Base-by-base conservation (phyloP, 495 filamentous ascomycete genomes). In the Viridothelium virens region DNA sequence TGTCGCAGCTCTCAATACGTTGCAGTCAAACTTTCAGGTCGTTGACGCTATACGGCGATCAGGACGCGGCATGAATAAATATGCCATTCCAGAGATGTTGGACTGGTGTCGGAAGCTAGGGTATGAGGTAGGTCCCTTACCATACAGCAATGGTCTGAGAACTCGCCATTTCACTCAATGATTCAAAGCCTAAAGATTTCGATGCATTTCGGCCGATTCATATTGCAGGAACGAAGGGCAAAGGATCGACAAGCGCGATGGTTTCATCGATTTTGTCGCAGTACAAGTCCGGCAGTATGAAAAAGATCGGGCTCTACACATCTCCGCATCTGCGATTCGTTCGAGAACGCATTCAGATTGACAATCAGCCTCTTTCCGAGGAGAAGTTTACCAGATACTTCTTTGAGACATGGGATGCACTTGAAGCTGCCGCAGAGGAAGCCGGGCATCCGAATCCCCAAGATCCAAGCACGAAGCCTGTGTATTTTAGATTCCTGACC, bases 151-250 rank as follows among this genome's bases (percentile, higher is more conserved):
- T 14, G 25, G 3, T 47, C 18, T 7, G 36, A 48, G n/a, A 65
- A 9, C 6, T 38, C 53, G 31, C 18, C 11, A 9, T 53, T 37
- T 38, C 18, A 18, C 34, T 68, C 14, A 64, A 33, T 18, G 16
- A 3, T 25, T 14, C n/a, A 50, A 73, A 89, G 88, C 83, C 87
- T n/a, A 81, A 79, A 33, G 91, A 96, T 74, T 83, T 97, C 65
- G 82, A 90, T 68, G 79, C 78, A 2, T 77, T 97, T 44, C 92
- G 91, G 69, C 80, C 86, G 38, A 78, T 96, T 12, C 92, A 97
- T 72, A 86, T 97, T 31, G 89, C 92, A 12, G 92, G 92, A 47
- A 96, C 92, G 12, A 97, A 97, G 79, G 92, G 92, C 66, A 97
- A 97, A 78, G 92, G 92, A 46, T 88, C 86, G 64, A 90, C 87